Percentiles rank a stretch among this genome's conserved stretches.
Conservation (phyloP, 1,139 yeast species). For the Kluyveromyces marxianus region DNA sequence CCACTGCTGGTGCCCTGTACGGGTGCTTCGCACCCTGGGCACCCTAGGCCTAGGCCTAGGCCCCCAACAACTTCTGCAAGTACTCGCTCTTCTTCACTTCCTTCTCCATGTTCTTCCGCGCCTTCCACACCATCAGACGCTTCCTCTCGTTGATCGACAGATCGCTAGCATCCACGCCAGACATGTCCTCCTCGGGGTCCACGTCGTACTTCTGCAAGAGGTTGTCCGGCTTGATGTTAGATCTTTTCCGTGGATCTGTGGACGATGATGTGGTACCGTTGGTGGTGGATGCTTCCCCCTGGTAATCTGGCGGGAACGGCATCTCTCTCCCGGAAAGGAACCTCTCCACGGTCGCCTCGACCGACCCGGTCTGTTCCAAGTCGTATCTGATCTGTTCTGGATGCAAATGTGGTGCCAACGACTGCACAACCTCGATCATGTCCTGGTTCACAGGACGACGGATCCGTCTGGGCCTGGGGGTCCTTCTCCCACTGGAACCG, state of each 20-base stretch:
- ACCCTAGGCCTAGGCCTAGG: not conserved
- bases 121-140: conserved; percentile 27
- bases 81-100: conserved; percentile 18
- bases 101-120: conserved; percentile 26
- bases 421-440: conserved; percentile 82
- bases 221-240: conserved; percentile 27
- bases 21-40: not conserved
- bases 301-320: conserved; percentile 55
- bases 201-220: conserved; percentile 24
- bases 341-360: conserved; percentile 70
- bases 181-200: conserved; percentile 18
- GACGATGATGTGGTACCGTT: conserved; percentile 1
- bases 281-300: conserved; percentile 6
- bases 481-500: too few relatives aligned
- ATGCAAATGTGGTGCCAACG: conserved; percentile 69
- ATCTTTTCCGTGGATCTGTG: conserved; percentile 24
- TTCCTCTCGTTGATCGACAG: conserved; percentile 27
- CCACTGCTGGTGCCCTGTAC: too few relatives aligned
- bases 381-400: conserved; percentile 64
- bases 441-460: conserved; percentile 61
- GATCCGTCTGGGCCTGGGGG: conserved; percentile 16
- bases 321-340: conserved; percentile 56
- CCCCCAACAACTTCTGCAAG: conserved; percentile 10
- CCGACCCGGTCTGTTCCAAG: conserved; percentile 63
- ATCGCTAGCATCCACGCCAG: conserved; percentile 13